These are phyloP conservation scores for Crithidia mellificae DNA, from an alignment of 208 protist genomes.

Conservation along the genomic window DNA sequence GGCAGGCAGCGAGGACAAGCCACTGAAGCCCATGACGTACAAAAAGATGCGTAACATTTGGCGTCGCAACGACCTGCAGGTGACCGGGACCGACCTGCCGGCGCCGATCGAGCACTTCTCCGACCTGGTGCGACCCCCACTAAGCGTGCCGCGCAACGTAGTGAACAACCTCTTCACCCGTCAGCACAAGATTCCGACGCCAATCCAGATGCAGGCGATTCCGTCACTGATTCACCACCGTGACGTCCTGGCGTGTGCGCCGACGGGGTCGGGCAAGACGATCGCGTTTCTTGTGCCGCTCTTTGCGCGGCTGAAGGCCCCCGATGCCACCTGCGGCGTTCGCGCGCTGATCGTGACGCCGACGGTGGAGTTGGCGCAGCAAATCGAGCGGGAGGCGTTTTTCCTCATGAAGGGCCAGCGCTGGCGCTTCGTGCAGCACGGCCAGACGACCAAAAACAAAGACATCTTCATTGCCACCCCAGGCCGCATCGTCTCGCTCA, in stretches of 20 bases:
- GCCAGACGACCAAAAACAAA: conserved; percentile 88
- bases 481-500: conserved; percentile 71
- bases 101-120: conserved; percentile 87
- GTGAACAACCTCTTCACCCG: conserved; percentile 84
- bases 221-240: conserved; percentile 87
- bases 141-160: conserved; percentile 70
- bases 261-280: conserved; percentile 96
- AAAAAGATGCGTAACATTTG: conserved; percentile 86
- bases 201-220: conserved; percentile 97
- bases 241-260: conserved; percentile 89
- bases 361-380: conserved; percentile 96
- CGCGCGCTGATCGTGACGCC: conserved; percentile 95
- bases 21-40: conserved; percentile 70
- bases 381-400: conserved; percentile 94
- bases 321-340: conserved; percentile 72
- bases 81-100: conserved; percentile 76
- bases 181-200: conserved; percentile 91
- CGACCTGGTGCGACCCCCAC: conserved; percentile 76
- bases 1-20: conserved; percentile 35
- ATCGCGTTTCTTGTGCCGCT: conserved; percentile 94
- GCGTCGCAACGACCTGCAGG: conserved; percentile 77
- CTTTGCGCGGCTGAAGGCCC: conserved; percentile 85
- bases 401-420: conserved; percentile 84
- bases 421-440: conserved; percentile 90
- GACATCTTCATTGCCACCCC: conserved; percentile 94